phyloP scores from a whole-genome alignment of 2,329 filamentous ascomycete species.

The Akanthomyces muscarius region DNA sequence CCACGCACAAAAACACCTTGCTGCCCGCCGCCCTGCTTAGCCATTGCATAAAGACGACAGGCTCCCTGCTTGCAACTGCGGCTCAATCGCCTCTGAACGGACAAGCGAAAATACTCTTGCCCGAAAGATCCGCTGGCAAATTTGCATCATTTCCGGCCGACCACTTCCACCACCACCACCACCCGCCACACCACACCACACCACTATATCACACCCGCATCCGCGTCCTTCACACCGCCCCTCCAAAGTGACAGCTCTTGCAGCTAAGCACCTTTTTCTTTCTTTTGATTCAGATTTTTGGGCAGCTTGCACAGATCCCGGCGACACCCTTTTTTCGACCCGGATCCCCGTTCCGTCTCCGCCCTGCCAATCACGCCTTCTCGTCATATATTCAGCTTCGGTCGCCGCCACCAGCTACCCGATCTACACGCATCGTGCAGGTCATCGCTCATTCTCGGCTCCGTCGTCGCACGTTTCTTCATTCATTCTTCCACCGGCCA shows the following conservation, averaged over 20 bases:
- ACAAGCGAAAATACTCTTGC: neutral
- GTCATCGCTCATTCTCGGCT: neutral
- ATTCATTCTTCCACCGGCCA: neutral
- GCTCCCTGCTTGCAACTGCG: neutral
- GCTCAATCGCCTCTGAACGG: neutral
- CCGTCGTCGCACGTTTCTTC: neutral
- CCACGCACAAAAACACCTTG: constrained; percentile 7
- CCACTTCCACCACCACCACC: constrained; percentile 1
- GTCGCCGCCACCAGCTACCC: constrained; percentile 8
- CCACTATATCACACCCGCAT: neutral
- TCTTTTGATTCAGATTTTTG: constrained; percentile 11
- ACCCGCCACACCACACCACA: neutral
- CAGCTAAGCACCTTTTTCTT: neutral
- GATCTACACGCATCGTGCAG: constrained; percentile 3
- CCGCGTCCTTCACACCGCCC: constrained; percentile 12
- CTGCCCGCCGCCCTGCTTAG: neutral
- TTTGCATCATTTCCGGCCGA: constrained; percentile 9
- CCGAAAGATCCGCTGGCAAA: neutral
- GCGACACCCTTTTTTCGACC: neutral
- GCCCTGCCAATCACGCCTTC: constrained; percentile 8
- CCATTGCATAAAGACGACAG: neutral
- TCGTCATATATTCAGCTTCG: constrained; percentile 8
- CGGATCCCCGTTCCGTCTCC: constrained; percentile 3
- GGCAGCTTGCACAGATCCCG: neutral
- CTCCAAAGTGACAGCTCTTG: constrained; percentile 6